Conservation (phyloP, 176 grass and related monocot genomes). For the Puya raimondii region DNA sequence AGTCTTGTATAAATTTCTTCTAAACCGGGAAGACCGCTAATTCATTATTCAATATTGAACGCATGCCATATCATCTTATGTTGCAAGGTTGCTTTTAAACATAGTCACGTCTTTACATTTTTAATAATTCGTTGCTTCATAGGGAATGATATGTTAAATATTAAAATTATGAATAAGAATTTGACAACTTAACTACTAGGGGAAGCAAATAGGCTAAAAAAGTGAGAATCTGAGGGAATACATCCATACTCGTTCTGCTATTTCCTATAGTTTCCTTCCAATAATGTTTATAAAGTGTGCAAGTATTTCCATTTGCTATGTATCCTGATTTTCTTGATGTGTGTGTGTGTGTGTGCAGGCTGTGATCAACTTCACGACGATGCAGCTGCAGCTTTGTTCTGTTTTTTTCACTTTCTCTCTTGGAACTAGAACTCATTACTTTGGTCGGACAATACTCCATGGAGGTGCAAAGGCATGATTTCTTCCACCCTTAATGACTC, state of each 20-base stretch:
- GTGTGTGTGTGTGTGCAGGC: slow-evolving; percentile 41
- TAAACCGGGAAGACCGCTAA: too few relatives aligned
- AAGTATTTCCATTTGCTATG: background rate
- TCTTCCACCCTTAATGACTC: slow-evolving; percentile 8
- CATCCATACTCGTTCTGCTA: background rate
- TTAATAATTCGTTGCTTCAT: too few relatives aligned
- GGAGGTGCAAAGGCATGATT: slow-evolving; percentile 68
- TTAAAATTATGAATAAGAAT: background rate
- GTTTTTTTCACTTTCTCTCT: slow-evolving; percentile 97
- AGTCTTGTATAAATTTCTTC: too few relatives aligned
- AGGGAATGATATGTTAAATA: too few relatives aligned
- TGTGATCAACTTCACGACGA: slow-evolving; percentile 74
- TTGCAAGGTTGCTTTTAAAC: too few relatives aligned
- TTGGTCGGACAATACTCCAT: slow-evolving; percentile 86
- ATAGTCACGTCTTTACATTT: too few relatives aligned
- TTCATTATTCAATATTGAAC: too few relatives aligned
- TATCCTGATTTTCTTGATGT: background rate
- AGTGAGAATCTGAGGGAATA: background rate
- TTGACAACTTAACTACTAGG: background rate
- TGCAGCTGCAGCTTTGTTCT: slow-evolving; percentile 89
- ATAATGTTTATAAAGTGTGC: background rate
- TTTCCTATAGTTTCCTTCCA: background rate
- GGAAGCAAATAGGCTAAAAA: background rate
- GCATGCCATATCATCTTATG: too few relatives aligned
- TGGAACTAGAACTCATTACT: slow-evolving; percentile 90